Base-by-base conservation (phyloP, 2,329 filamentous ascomycete genomes). In the Lomentospora prolificans region DNA sequence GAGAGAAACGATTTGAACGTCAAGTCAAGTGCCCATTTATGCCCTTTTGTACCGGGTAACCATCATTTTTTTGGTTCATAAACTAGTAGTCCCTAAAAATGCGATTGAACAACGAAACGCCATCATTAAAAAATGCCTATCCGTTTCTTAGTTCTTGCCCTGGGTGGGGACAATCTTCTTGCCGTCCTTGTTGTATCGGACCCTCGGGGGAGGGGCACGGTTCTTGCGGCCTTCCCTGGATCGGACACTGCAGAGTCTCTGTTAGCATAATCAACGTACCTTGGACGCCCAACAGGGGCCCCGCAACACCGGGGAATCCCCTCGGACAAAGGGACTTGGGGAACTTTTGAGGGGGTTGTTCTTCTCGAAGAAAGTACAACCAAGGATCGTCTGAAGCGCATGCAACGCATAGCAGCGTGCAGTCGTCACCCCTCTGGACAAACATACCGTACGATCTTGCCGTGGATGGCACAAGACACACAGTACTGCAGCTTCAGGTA, bases 401-500 rank as follows among this genome's bases (percentile, higher is more conserved):
- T 74, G 71, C 72, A 70, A 69, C 65, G 64, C 64, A 59, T 64
- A 62, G 22, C 52, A 52, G 59, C 68, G 69, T 68, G 73, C 69
- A 80, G 79, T 81, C 80, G 78, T 81, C 78, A 76, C 78, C 77
- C 76, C 74, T 69, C 64, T 70, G 71, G 70, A 78, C 74, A 74
- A 75, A 84, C 91, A 78, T 94, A 97, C 92, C 94, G 92, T 79
- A 99, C 95, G 77, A 99, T 99, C 89, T 99, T 99, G 85, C 94
- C 94, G 85, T 99, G 94, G 67, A 99, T 99, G 73, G 94, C 94
- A 81, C 94, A 99, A 78, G 92, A 97, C 74, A 99, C 94, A 78
- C 94, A 99, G 90, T 99, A 99, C 84, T 99, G 94, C 76, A 99
- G 87, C 88, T 99, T 99, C 80, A 99, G 84, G 89, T 99, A 99